Conservation (phyloP, 2,329 filamentous ascomycete genomes). For the Claviceps purpurea region DNA sequence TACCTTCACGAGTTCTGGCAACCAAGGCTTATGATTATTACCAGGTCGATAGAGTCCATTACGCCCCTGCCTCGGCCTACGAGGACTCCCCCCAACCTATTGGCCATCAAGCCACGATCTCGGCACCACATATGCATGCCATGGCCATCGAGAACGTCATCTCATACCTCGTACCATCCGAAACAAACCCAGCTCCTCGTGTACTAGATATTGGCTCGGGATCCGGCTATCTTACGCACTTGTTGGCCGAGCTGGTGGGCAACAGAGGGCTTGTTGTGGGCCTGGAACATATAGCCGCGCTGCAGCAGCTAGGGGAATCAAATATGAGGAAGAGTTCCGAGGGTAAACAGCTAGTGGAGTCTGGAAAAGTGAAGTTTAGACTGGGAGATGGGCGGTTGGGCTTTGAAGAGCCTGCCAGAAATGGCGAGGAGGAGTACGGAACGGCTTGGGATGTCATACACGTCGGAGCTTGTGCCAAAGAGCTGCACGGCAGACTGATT, state of each 20-base stretch:
- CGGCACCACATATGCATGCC: slow-evolving; percentile 49
- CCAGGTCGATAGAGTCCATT: slow-evolving; percentile 80
- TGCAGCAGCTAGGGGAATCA: slow-evolving; percentile 46
- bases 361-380: slow-evolving; percentile 56
- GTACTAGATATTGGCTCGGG: slow-evolving; percentile 65
- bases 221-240: slow-evolving; percentile 75
- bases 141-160: slow-evolving; percentile 37
- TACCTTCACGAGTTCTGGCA: not conserved
- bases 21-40: not conserved
- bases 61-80: slow-evolving; percentile 60
- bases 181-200: slow-evolving; percentile 26
- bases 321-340: slow-evolving; percentile 53
- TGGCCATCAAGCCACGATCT: slow-evolving; percentile 43
- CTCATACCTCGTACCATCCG: slow-evolving; percentile 26
- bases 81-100: slow-evolving; percentile 42
- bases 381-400: slow-evolving; percentile 62
- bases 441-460: slow-evolving; percentile 83
- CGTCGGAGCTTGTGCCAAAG: slow-evolving; percentile 73
- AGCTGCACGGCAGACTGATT: slow-evolving; percentile 58
- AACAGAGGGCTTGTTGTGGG: slow-evolving; percentile 45
- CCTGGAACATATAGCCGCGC: slow-evolving; percentile 56
- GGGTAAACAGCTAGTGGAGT: slow-evolving; percentile 46
- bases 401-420: slow-evolving; percentile 31
- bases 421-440: slow-evolving; percentile 33
- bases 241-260: slow-evolving; percentile 66